phyloP scores from a whole-genome alignment of 2,329 filamentous ascomycete genomes.

The Scytalidium lignicola region DNA sequence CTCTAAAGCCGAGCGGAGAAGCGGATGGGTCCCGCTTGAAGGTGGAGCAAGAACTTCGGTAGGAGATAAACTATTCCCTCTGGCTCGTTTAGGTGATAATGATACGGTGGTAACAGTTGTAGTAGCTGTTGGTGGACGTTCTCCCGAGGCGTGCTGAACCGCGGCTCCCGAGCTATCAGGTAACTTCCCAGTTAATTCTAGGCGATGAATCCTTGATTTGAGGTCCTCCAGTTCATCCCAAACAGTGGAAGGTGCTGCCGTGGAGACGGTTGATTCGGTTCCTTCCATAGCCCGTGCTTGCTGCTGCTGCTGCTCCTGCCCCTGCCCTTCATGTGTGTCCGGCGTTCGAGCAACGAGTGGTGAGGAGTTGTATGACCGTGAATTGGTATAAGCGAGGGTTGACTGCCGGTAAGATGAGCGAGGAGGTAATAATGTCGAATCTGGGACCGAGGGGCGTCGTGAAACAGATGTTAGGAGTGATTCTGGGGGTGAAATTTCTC shows the following conservation, averaged over 20 bases:
- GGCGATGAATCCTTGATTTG: constrained; percentile 84
- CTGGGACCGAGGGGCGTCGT: constrained; percentile 20
- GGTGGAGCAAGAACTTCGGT: constrained; percentile 38
- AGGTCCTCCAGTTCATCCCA: constrained; percentile 98
- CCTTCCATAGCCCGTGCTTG: constrained; percentile 49
- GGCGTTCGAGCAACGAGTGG: constrained; percentile 47
- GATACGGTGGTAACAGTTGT: constrained; percentile 89
- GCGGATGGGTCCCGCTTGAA: constrained; percentile 61
- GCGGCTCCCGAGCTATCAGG: constrained; percentile 78
- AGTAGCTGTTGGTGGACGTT: constrained; percentile 83
- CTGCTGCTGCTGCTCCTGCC: constrained; percentile 32
- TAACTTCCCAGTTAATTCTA: constrained; percentile 85
- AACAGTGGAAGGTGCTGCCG: constrained; percentile 83
- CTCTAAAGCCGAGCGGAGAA: constrained; percentile 72
- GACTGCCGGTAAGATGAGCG: constrained; percentile 27
- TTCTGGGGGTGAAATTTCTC: constrained; percentile 23
- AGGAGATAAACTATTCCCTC: constrained; percentile 41
- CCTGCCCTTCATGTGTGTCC: constrained; percentile 37
- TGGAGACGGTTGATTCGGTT: constrained; percentile 83
- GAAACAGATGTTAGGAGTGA: constrained; percentile 16
- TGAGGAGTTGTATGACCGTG: constrained; percentile 45
- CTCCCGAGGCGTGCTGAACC: constrained; percentile 56
- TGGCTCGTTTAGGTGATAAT: constrained; percentile 74
- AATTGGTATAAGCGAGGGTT: constrained; percentile 25
- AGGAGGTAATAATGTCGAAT: constrained; percentile 13